Evolutionary conservation across 208 protist genomes (phyloP), one percentile per base, ranked within the genome.

Genomic region (Balamuthia mandrillaris): DNA sequence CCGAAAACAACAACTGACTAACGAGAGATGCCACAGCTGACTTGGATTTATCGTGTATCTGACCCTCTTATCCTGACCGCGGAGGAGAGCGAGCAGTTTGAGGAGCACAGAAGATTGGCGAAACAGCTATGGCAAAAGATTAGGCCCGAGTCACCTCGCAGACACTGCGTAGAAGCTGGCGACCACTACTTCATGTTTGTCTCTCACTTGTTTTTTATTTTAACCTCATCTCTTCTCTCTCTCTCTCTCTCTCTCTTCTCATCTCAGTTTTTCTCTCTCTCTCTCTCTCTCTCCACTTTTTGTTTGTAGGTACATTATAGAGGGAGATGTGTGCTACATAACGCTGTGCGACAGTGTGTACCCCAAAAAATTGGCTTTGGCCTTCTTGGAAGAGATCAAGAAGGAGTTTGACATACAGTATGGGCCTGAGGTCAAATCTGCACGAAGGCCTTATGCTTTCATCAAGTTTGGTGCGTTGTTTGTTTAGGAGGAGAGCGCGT

Each of bases 381-480:
- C 65, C 1, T 93, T 89, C 74, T 56, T 92, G 12, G 89, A 93
- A 5, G 91, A 93, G 31, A 31, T 93, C 21, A 68, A 89, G 56
- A 89, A 87, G 49, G 89, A 93, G 52, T 94, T 94, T 63, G 63
- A 92, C 37, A 60, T 47, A 33, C 27, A 31, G 9, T 92, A 93
- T 83, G 79, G 84, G 1, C 7, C 29, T 24, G 87, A 94, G 39
- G 88, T 93, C 5, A 65, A 75, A 1, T 41, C 65, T 14, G 91
- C 89, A n/a, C 70, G 89, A 27, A 61, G 92, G 24, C 92, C 92
- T 18, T 94, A 93, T 79, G 86, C 89, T 39, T 94, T 93, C 75
- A 87, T 93, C 27, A 87, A 86, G 24, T 94, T 92, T 79, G 90
- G 88, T 93, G 56, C 31, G 54, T n/a, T n/a, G n/a, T n/a, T n/a